These are phyloP conservation scores for Epichloe coenophiala DNA, from an alignment of 2,329 filamentous ascomycete genomes.

Conservation along the genomic window DNA sequence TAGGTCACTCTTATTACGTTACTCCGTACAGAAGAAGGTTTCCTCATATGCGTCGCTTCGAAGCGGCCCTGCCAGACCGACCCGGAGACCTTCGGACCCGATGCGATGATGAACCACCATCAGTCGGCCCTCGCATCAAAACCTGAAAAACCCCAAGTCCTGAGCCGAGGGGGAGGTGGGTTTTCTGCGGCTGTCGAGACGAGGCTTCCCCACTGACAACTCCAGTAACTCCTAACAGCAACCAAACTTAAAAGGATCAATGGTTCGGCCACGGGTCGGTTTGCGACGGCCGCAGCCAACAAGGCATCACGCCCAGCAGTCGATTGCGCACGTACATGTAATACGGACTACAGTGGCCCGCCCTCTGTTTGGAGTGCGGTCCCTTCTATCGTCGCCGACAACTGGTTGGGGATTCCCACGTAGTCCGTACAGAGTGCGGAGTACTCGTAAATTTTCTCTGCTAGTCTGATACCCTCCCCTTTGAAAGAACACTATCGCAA, in stretches of 20 bases:
- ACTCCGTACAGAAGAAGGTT: not conserved
- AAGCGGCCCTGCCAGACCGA: not conserved
- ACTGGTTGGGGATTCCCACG: no score
- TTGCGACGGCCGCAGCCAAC: slow-evolving; percentile 8
- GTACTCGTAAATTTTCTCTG: no score
- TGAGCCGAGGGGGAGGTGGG: not conserved
- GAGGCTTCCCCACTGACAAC: not conserved
- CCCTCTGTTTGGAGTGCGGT: no score
- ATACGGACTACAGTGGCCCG: no score
- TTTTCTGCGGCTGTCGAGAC: no score
- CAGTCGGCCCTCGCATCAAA: not conserved
- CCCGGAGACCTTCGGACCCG: slow-evolving; percentile 1
- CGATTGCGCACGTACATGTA: not conserved
- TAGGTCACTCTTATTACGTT: not conserved
- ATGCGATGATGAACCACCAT: not conserved
- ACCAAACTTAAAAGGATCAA: not conserved
- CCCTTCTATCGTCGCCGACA: no score
- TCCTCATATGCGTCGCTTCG: not conserved
- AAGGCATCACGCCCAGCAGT: not conserved
- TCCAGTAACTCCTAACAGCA: not conserved
- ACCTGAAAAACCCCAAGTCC: not conserved
- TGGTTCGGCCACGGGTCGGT: not conserved
- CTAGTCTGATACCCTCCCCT: not conserved
- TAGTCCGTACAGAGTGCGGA: no score
- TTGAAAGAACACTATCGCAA: not conserved